phyloP scores from a whole-genome alignment of 1,284 basidiomycete genomes.

The Malassezia obtusa region DNA sequence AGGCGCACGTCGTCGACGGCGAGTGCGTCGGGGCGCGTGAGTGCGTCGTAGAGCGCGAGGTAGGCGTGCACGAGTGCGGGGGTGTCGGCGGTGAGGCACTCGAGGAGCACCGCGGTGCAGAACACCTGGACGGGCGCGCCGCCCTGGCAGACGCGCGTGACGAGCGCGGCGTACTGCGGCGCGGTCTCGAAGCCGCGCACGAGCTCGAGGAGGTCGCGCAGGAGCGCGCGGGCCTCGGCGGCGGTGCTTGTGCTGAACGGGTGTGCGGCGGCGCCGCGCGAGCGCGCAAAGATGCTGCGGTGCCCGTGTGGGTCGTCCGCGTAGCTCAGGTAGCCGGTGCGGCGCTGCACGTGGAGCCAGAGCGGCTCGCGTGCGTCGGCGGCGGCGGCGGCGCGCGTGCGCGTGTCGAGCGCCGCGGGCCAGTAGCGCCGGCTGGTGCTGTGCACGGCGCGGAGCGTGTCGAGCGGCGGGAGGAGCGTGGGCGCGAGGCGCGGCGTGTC shows the following conservation, averaged over 20 bases:
- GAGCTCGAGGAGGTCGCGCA: conserved; percentile 64
- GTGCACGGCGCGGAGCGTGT: conserved; percentile 62
- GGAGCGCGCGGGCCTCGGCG: conserved; percentile 22
- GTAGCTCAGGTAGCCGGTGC: conserved; percentile 83
- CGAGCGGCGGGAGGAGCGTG: conserved; percentile 77
- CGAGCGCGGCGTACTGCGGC: conserved; percentile 47
- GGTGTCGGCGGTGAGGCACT: conserved; percentile 81
- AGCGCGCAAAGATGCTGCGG: conserved; percentile 57
- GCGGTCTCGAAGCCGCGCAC: conserved; percentile 74
- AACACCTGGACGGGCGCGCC: conserved; percentile 59
- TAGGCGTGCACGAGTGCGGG: conserved; percentile 65
- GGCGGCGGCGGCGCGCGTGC: not conserved
- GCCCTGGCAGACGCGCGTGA: conserved; percentile 19
- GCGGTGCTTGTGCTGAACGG: not conserved
- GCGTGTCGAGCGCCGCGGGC: conserved; percentile 12
- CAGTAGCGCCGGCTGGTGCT: conserved; percentile 89
- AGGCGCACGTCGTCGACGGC: conserved; percentile 1
- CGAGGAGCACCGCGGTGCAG: conserved; percentile 66
- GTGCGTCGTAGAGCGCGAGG: conserved; percentile 59
- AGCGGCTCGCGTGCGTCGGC: conserved; percentile 3
- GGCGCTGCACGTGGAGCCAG: conserved; percentile 64
- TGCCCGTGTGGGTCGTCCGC: conserved; percentile 84
- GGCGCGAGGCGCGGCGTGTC: conserved; percentile 54
- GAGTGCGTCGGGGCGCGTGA: not conserved
- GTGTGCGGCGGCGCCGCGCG: conserved; percentile 14